Percentiles rank a stretch among this genome's conserved stretches.
These are phyloP conservation scores for Thermochaetoides thermophila DNA, from an alignment of 495 filamentous ascomycete species.

Conservation along the genomic window DNA sequence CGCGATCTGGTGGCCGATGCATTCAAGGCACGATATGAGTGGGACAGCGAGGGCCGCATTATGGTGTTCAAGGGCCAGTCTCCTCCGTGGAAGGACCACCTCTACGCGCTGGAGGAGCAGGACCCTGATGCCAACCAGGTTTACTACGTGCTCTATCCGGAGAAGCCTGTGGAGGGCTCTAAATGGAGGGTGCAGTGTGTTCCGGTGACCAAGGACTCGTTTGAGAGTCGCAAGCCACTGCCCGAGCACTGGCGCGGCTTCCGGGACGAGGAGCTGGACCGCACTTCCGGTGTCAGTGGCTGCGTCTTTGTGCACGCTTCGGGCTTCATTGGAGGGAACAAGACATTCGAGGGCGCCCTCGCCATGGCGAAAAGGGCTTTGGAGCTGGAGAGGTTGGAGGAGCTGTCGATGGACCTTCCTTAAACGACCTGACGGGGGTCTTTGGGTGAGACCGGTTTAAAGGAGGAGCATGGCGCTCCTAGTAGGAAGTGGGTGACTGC, in stretches of 20 bases:
- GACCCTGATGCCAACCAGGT: constrained; percentile 38
- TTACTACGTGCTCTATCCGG: constrained; percentile 90
- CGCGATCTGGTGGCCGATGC: constrained; percentile 59
- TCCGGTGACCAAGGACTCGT: constrained; percentile 62
- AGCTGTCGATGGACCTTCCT: no score
- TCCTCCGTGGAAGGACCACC: constrained; percentile 89
- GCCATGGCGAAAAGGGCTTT: constrained; percentile 67
- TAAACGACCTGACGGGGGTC: no score
- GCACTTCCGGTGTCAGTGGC: constrained; percentile 55
- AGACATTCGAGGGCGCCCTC: constrained; percentile 75
- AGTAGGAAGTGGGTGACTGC: no score
- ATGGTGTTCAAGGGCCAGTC: constrained; percentile 60
- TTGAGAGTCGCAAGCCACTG: constrained; percentile 76
- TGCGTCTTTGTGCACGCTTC: constrained; percentile 86
- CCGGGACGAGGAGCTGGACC: constrained; percentile 67
- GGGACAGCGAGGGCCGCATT: constrained; percentile 61
- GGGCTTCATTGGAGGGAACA: constrained; percentile 92
- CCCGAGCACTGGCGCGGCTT: constrained; percentile 86
- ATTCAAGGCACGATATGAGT: constrained; percentile 45
- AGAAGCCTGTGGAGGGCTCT: constrained; percentile 48
- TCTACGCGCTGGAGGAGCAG: constrained; percentile 70
- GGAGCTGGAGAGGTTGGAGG: constrained; percentile 8
- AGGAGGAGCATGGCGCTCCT: no score
- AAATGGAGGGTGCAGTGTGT: constrained; percentile 94
- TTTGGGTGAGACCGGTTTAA: no score